Conservation (phyloP, 73 alveolate genomes). For the Breviolum minutum region DNA sequence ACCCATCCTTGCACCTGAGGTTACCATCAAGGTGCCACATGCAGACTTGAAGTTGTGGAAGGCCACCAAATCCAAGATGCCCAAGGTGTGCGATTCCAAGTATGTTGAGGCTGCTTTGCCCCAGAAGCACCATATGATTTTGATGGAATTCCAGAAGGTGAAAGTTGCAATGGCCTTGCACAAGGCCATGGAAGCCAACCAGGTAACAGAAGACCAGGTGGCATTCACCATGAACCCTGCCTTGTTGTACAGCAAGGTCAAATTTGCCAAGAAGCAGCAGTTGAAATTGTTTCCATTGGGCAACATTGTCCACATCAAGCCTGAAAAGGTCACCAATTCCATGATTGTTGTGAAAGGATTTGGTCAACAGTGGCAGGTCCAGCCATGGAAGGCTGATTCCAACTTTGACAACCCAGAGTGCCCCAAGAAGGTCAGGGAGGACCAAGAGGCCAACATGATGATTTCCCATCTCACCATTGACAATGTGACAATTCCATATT, state of each 20-base stretch:
- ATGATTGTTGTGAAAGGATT: background rate
- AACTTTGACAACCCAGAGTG: background rate
- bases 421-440: background rate
- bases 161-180: background rate
- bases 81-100: background rate
- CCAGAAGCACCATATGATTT: background rate
- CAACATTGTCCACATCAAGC: background rate
- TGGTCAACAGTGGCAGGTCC: background rate
- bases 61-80: background rate
- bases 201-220: background rate
- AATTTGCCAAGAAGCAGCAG: background rate
- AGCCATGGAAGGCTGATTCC: background rate
- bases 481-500: background rate
- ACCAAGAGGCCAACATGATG: background rate
- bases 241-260: background rate
- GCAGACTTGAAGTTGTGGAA: background rate
- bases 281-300: background rate
- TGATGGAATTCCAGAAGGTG: background rate
- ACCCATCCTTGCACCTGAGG: background rate
- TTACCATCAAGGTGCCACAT: background rate
- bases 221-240: background rate
- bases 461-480: background rate
- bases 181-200: background rate
- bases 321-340: background rate
- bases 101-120: background rate